Base-by-base conservation (phyloP, 768 basidiomycete species). In the Chlorophyllum brunneum region DNA sequence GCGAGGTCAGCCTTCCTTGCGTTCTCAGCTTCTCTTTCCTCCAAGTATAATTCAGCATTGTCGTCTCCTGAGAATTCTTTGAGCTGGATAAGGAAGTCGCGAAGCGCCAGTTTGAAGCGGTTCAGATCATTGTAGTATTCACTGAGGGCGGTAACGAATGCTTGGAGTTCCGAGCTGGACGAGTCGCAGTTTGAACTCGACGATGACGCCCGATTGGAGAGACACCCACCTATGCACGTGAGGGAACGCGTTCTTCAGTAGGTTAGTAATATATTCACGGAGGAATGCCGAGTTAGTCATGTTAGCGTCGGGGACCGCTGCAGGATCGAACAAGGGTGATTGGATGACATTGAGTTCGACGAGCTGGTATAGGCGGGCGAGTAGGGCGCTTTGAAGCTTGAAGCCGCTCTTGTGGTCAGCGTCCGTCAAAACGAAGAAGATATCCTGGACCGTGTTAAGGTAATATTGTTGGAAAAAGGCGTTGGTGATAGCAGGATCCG, bases 321-420 rank as follows among this genome's bases (percentile, higher is more conserved):
- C 67, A 6, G 90, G 85, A 67, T 95, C 92, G 69, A 82, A 95
- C 48, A 99, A 68, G 3, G 95, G 91, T 1, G 86, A 82, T 56
- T 84, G 82, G 61, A 98, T 48, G 39, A 79, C 70, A 63, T 87
- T 85, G 42, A 78, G 78, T 67, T 95, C 89, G 31, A 95, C 90
- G 22, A 98, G 81, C 65, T 92, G 87, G 80, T 97, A 95, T 75
- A 99, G 81, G 27, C 92, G 82, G 15, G 92, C 89, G 39, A 99
- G 83, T n/a, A 98, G 77, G 59, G 91, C 73, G 60, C 88, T 90
- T 70, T 98, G 95, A 54, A 94, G 78, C 70, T 97, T 98, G 79
- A 98, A 97, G 23, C 95, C 95, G 61, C 92, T 94, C 83, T 98
- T 98, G 78, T 99, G 95, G 68, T 98, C 95, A 4, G 95, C 85